phyloP scores from a whole-genome alignment of 2,329 filamentous ascomycete species.

The Fusarium pseudonygamai region DNA sequence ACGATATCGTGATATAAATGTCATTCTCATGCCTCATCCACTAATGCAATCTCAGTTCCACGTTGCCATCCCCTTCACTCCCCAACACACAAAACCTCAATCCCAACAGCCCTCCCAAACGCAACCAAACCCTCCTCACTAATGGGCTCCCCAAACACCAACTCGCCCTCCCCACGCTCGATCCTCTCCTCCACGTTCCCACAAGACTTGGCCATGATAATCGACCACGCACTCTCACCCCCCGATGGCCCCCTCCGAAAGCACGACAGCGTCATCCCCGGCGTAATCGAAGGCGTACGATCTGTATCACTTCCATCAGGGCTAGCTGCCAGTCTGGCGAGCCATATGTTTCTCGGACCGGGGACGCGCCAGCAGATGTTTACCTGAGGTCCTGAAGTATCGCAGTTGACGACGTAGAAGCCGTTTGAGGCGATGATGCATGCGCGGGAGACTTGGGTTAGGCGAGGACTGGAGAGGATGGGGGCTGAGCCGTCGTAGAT shows the following conservation, averaged over 20 bases:
- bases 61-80: background rate
- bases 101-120: background rate
- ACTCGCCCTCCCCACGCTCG: background rate
- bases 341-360: background rate
- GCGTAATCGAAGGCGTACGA: rapidly evolving
- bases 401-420: background rate
- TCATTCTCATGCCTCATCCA: background rate
- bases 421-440: background rate
- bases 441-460: background rate
- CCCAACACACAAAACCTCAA: background rate
- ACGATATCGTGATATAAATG: rapidly evolving
- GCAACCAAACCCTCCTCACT: background rate
- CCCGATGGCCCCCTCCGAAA: background rate
- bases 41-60: too few species aligned
- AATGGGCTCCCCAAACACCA: background rate
- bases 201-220: background rate
- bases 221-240: background rate
- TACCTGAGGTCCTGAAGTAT: rapidly evolving
- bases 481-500: background rate
- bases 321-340: background rate
- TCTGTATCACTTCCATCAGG: background rate
- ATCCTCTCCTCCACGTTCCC: background rate
- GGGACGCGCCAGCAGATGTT: background rate
- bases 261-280: background rate
- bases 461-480: background rate